Percentiles rank a stretch among this genome's conserved stretches.
Evolutionary conservation across 306 rosid species (phyloP).

Genomic region (Delonix regia): DNA sequence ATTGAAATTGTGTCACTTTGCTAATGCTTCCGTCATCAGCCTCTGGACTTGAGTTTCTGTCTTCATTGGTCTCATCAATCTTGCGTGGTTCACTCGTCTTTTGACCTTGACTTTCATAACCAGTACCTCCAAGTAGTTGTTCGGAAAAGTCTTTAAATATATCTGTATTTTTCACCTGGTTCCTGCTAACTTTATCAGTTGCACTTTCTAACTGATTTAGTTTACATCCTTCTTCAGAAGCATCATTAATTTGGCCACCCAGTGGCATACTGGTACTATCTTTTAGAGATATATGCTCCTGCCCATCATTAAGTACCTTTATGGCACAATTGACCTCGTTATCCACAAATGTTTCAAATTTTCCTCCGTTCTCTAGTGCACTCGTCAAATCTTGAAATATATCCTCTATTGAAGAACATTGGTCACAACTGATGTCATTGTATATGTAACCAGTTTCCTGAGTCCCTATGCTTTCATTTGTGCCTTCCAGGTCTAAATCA

Average conservation of each 20-base stretch:
- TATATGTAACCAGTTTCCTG: conserved; percentile 39
- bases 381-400: conserved; percentile 32
- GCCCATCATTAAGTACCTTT: conserved; percentile 28
- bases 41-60: conserved; percentile 25
- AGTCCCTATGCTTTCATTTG: conserved; percentile 28
- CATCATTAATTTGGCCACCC: conserved; percentile 14
- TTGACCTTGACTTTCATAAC: conserved; percentile 15
- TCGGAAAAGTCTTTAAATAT: not conserved
- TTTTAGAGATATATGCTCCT: conserved; percentile 27
- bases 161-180: not conserved
- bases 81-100: conserved; percentile 8
- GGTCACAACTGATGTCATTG: conserved; percentile 36
- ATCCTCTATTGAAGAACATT: conserved; percentile 41
- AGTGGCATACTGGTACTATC: conserved; percentile 22
- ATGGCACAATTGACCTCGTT: conserved; percentile 23
- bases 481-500: conserved; percentile 31
- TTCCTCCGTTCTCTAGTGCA: conserved; percentile 32
- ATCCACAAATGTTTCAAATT: conserved; percentile 32
- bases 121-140: not conserved
- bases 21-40: conserved; percentile 15
- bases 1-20: conserved; percentile 22
- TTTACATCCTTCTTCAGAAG: not conserved
- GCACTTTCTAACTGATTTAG: not conserved
- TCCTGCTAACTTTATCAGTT: not conserved
- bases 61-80: conserved; percentile 31